Percentiles rank a stretch among this genome's conserved stretches.
Conservation (phyloP, 768 basidiomycete genomes). For the Megacollybia marginata region DNA sequence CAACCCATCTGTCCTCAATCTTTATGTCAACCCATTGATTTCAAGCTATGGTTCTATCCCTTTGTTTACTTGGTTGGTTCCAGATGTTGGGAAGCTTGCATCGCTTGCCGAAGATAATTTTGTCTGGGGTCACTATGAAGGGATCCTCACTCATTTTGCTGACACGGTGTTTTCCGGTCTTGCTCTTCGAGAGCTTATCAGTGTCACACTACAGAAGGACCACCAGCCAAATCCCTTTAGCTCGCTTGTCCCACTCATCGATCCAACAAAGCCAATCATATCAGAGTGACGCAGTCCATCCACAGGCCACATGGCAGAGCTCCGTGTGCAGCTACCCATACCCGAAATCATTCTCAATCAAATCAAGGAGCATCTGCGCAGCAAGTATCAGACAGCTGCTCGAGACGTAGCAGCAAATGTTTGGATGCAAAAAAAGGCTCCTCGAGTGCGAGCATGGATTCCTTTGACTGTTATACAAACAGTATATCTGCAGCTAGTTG, state of each 20-base stretch:
- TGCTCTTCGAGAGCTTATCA: neutral
- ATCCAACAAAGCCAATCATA: neutral
- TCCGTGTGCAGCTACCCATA: too few species aligned
- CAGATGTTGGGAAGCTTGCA: neutral
- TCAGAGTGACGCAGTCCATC: neutral
- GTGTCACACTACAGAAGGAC: neutral
- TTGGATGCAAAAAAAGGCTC: too few species aligned
- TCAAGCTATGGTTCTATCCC: neutral
- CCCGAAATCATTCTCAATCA: too few species aligned
- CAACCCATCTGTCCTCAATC: slow-evolving; percentile 22
- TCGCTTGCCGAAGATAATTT: neutral
- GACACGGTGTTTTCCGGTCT: neutral
- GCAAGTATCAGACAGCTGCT: too few species aligned
- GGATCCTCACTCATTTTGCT: neutral
- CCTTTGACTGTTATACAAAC: too few species aligned
- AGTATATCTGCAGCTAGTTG: too few species aligned
- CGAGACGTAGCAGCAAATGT: too few species aligned
- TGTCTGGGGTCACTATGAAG: neutral
- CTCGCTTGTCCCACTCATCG: neutral
- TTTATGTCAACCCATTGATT: slow-evolving; percentile 29
- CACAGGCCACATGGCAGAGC: neutral
- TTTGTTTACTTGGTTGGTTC: neutral
- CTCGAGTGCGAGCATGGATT: too few species aligned
- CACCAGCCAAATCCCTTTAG: neutral
- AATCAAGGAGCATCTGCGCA: too few species aligned